Evolutionary conservation across 108 stramenopile genomes (phyloP).

Genomic region (Skeletonema potamos): DNA sequence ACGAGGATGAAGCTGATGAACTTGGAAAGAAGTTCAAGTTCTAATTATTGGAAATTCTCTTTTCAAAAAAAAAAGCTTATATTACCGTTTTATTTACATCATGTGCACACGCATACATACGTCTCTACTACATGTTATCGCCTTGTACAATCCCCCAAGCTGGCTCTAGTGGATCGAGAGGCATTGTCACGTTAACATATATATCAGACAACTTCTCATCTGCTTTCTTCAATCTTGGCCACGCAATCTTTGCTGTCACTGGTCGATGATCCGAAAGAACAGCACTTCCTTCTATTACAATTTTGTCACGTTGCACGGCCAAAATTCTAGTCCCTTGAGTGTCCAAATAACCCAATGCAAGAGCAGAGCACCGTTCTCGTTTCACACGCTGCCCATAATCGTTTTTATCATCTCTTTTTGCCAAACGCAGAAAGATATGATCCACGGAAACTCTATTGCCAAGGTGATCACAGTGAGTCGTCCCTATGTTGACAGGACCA

Average conservation of each 20-base stretch:
- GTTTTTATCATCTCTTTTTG: not conserved
- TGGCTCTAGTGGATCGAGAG: constrained; percentile 46
- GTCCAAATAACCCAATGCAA: constrained; percentile 43
- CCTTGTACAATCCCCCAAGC: constrained; percentile 42
- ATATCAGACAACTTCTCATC: constrained; percentile 36
- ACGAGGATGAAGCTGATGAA: constrained; percentile 82
- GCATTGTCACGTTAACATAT: constrained; percentile 32
- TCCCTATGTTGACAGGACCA: constrained; percentile 41
- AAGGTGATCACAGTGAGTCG: constrained; percentile 45
- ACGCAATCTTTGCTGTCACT: constrained; percentile 45
- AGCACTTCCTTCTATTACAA: constrained; percentile 29
- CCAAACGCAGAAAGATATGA: constrained; percentile 38
- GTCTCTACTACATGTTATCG: not conserved
- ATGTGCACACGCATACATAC: not conserved
- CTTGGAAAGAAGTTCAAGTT: constrained; percentile 89
- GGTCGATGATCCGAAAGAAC: constrained; percentile 49
- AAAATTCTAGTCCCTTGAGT: constrained; percentile 40
- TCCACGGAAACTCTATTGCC: constrained; percentile 44
- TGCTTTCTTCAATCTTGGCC: constrained; percentile 23
- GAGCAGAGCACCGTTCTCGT: constrained; percentile 26
- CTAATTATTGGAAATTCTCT: constrained; percentile 30
- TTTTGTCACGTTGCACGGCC: constrained; percentile 23
- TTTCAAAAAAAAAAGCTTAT: not conserved
- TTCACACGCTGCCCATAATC: not conserved
- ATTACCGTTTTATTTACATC: not conserved